phyloP scores from a whole-genome alignment of 306 rosid genomes.

The Dicorynia guianensis region DNA sequence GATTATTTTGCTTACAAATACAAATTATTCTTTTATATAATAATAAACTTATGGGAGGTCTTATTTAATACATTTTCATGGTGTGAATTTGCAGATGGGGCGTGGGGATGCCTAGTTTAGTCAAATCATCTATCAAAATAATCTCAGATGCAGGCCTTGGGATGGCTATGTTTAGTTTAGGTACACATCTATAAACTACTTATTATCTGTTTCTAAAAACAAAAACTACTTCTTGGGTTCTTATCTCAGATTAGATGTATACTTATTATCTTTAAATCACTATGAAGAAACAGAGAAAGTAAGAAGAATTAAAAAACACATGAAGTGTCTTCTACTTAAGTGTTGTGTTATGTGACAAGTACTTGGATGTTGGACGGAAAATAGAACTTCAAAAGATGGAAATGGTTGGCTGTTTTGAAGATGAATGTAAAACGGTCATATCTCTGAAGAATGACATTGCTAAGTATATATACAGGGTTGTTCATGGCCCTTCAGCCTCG shows the following conservation, averaged over 20 bases:
- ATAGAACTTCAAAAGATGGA: constrained; percentile 25
- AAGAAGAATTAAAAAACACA: constrained; percentile 2
- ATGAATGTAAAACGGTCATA: constrained; percentile 47
- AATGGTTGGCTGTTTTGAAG: constrained; percentile 36
- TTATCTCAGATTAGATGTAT: too few species aligned
- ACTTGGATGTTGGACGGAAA: constrained; percentile 36
- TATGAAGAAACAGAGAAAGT: constrained; percentile 18
- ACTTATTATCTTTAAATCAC: too few species aligned
- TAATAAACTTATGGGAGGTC: too few species aligned
- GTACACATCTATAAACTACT: constrained; percentile 42
- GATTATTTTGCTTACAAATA: too few species aligned
- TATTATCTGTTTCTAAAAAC: too few species aligned
- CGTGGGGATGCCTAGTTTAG: constrained; percentile 77
- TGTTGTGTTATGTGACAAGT: constrained; percentile 31
- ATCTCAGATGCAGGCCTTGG: constrained; percentile 96
- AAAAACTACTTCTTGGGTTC: too few species aligned
- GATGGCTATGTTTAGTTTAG: constrained; percentile 98
- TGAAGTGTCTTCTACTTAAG: constrained; percentile 27
- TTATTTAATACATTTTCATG: too few species aligned
- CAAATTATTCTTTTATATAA: too few species aligned
- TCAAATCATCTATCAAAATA: constrained; percentile 79
- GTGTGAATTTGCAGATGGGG: constrained; percentile 68
- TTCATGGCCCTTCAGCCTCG: constrained; percentile 97
- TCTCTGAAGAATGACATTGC: constrained; percentile 29
- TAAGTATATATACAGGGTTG: constrained; percentile 57